Conservation (phyloP, 495 filamentous ascomycete species). For the Podospora pseudocomata region DNA sequence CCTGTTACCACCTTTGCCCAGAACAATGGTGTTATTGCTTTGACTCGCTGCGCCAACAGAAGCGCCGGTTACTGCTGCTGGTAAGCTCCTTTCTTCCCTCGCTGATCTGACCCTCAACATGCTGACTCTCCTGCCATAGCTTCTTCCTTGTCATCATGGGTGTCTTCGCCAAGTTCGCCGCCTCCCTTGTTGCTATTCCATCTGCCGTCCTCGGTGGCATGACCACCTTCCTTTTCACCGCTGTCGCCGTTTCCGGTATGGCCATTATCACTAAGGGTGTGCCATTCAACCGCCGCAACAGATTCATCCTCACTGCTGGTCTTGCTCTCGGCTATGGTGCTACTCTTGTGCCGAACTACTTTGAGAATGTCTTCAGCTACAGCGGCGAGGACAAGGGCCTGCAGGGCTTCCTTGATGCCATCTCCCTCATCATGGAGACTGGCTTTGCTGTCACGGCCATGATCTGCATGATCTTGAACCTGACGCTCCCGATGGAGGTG, state of each 20-base stretch:
- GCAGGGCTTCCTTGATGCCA: conserved; percentile 77
- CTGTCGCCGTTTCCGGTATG: conserved; percentile 82
- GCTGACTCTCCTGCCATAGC: conserved; percentile 36
- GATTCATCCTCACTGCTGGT: conserved; percentile 81
- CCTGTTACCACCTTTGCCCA: conserved; percentile 76
- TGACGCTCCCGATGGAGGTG: conserved; percentile 67
- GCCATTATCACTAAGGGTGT: conserved; percentile 72
- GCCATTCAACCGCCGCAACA: conserved; percentile 77
- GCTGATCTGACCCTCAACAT: background rate
- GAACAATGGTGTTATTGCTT: conserved; percentile 89
- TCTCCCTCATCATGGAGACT: conserved; percentile 76
- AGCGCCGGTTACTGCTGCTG: conserved; percentile 72
- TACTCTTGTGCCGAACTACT: conserved; percentile 77
- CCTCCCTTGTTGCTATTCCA: conserved; percentile 78
- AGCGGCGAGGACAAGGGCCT: conserved; percentile 65
- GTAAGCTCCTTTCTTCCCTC: conserved; percentile 22
- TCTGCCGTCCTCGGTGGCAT: conserved; percentile 80
- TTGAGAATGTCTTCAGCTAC: conserved; percentile 70
- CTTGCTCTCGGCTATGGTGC: conserved; percentile 76
- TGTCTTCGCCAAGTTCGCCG: conserved; percentile 90
- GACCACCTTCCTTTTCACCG: conserved; percentile 86
- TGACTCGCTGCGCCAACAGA: conserved; percentile 85
- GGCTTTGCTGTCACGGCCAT: conserved; percentile 72
- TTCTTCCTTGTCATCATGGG: conserved; percentile 86
- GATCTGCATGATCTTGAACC: conserved; percentile 67